phyloP scores from a whole-genome alignment of 2,329 filamentous ascomycete genomes.

The Xylariaceae sp. region DNA sequence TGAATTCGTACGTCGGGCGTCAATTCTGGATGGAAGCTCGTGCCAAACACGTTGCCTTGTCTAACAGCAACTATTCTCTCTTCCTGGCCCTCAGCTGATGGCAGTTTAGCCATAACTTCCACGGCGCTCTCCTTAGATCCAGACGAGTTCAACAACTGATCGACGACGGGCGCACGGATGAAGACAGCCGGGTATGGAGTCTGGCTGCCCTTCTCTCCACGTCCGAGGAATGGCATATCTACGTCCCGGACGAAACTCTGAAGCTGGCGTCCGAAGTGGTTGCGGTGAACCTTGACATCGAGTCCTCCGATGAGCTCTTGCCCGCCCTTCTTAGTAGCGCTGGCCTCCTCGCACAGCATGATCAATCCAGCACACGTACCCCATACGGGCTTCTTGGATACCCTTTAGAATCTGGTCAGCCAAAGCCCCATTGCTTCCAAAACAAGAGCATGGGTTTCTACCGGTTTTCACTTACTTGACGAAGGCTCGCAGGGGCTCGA shows the following conservation, averaged over 20 bases:
- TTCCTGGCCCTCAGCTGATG: slow-evolving; percentile 45
- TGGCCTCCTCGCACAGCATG: slow-evolving; percentile 79
- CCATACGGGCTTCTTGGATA: slow-evolving; percentile 78
- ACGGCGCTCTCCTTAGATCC: slow-evolving; percentile 32
- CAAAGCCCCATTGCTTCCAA: neutral
- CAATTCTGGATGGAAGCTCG: slow-evolving; percentile 92
- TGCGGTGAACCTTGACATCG: slow-evolving; percentile 83
- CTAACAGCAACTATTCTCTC: slow-evolving; percentile 78
- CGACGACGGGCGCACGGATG: slow-evolving; percentile 89
- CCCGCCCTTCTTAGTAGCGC: slow-evolving; percentile 81
- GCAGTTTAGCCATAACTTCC: slow-evolving; percentile 48
- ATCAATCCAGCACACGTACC: slow-evolving; percentile 95
- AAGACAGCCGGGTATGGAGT: slow-evolving; percentile 77
- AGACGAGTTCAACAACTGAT: slow-evolving; percentile 57
- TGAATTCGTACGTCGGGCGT: slow-evolving; percentile 86
- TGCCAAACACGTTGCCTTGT: slow-evolving; percentile 89
- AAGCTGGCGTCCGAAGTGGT: slow-evolving; percentile 90
- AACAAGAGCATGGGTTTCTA: neutral
- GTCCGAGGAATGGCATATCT: slow-evolving; percentile 62
- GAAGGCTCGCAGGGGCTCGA: slow-evolving; percentile 82
- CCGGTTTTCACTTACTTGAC: slow-evolving; percentile 63
- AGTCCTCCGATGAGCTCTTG: slow-evolving; percentile 92
- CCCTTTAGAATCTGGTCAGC: slow-evolving; percentile 39
- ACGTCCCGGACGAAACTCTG: slow-evolving; percentile 82
- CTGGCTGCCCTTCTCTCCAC: slow-evolving; percentile 23